Percentiles rank a stretch among this genome's conserved stretches.
phyloP scores from a whole-genome alignment of 2,329 filamentous ascomycete genomes.

The Aspergillus sp. region DNA sequence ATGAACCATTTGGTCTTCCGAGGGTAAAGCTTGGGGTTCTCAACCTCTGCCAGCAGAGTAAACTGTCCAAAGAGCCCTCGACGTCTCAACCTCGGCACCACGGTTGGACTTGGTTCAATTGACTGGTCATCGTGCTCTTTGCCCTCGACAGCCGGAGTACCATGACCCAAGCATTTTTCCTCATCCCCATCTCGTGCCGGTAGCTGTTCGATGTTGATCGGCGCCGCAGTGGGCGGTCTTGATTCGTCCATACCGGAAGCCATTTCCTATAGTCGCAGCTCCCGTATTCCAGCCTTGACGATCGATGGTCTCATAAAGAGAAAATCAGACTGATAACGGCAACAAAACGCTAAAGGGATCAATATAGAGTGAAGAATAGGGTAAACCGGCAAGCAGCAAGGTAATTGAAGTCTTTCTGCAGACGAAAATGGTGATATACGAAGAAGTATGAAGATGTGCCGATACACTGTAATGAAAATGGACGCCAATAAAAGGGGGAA shows the following conservation, averaged over 20 bases:
- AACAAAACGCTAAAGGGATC: background rate
- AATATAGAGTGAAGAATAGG: background rate
- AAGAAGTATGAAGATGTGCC: background rate
- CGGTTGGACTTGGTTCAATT: conserved; percentile 24
- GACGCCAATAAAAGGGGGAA: background rate
- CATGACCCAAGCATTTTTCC: background rate
- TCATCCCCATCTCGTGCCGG: background rate
- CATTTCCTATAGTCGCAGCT: conserved; percentile 2
- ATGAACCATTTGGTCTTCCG: conserved; percentile 76
- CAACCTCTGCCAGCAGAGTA: conserved; percentile 69
- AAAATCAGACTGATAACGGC: background rate
- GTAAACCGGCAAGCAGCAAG: background rate
- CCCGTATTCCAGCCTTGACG: background rate
- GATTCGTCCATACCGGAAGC: conserved; percentile 1
- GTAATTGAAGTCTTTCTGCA: background rate
- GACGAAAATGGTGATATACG: background rate
- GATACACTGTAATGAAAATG: background rate
- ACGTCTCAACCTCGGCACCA: conserved; percentile 49
- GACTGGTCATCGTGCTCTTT: background rate
- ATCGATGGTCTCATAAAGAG: background rate
- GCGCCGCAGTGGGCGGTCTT: background rate
- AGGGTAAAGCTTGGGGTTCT: conserved; percentile 66
- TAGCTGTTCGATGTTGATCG: background rate
- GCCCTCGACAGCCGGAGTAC: background rate
- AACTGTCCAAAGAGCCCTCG: conserved; percentile 68